Evolutionary conservation across 805 yeast species (phyloP).

Genomic region (Candida methanosorbosa): DNA sequence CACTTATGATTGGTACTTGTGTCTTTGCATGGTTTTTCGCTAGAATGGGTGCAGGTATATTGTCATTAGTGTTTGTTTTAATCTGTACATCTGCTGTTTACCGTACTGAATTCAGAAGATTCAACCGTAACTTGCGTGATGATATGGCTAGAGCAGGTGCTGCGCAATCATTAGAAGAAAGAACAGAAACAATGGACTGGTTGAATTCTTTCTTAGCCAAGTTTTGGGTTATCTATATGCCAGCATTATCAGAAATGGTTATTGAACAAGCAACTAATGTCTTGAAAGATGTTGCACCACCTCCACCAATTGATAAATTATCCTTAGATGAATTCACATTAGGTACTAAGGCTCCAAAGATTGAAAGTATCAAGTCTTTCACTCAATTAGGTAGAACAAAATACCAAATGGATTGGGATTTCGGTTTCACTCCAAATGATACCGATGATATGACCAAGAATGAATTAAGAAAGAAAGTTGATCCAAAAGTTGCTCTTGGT

Average conservation of each 20-base stretch:
- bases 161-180: conserved; percentile 53
- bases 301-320: conserved; percentile 71
- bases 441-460: conserved; percentile 76
- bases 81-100: conserved; percentile 59
- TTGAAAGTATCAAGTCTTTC: conserved; percentile 63
- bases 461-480: conserved; percentile 60
- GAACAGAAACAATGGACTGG: conserved; percentile 75
- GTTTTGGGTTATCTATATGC: conserved; percentile 87
- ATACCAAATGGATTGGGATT: conserved; percentile 80
- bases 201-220: conserved; percentile 66
- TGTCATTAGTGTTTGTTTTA: conserved; percentile 52
- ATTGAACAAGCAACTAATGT: conserved; percentile 59
- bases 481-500: conserved; percentile 76
- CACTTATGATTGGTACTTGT: conserved; percentile 59
- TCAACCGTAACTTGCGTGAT: conserved; percentile 65
- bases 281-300: conserved; percentile 68
- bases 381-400: conserved; percentile 58
- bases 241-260: conserved; percentile 71
- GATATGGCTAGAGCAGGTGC: conserved; percentile 62
- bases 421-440: conserved; percentile 74
- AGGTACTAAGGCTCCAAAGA: conserved; percentile 74
- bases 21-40: conserved; percentile 65
- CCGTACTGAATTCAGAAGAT: conserved; percentile 65
- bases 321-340: conserved; percentile 70
- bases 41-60: conserved; percentile 52